Evolutionary conservation across 75 land plant species (phyloP).

Genomic region (Cryptomeria japonica): DNA sequence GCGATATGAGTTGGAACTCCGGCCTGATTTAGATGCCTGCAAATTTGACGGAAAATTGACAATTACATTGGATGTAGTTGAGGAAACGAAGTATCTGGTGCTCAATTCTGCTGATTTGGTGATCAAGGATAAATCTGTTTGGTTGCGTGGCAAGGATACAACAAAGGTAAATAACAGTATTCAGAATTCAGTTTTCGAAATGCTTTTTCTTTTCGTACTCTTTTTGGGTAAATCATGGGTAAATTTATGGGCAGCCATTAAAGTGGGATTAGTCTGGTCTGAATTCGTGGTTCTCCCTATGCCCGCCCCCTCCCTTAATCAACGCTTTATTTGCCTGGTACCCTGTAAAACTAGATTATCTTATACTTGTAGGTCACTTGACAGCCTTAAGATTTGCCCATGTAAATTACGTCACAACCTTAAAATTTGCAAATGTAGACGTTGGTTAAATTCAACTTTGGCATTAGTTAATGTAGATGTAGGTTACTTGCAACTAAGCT

Average conservation of each 20-base stretch:
- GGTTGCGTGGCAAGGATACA: not conserved
- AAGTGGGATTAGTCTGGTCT: not conserved
- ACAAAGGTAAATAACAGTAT: not conserved
- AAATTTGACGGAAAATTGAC: conserved; percentile 70
- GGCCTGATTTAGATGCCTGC: conserved; percentile 70
- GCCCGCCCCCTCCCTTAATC: not conserved
- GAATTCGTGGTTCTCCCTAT: not conserved
- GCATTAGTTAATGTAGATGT: not conserved
- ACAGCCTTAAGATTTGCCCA: not conserved
- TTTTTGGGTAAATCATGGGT: not conserved
- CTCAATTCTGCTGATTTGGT: conserved; percentile 82
- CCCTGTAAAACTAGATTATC: not conserved
- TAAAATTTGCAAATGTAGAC: not conserved
- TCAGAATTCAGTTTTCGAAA: not conserved
- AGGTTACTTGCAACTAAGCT: no score
- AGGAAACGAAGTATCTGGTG: conserved; percentile 57
- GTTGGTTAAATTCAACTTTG: not conserved
- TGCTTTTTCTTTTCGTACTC: not conserved
- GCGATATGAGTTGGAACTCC: conserved; percentile 69
- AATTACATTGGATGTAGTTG: conserved; percentile 59
- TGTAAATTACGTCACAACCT: not conserved
- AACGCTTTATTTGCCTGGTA: not conserved
- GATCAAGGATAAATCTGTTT: conserved; percentile 16
- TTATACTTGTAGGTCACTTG: not conserved
- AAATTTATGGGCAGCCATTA: not conserved